Evolutionary conservation across 1,284 basidiomycete genomes (phyloP).

Genomic region (Moesziomyces sp.): DNA sequence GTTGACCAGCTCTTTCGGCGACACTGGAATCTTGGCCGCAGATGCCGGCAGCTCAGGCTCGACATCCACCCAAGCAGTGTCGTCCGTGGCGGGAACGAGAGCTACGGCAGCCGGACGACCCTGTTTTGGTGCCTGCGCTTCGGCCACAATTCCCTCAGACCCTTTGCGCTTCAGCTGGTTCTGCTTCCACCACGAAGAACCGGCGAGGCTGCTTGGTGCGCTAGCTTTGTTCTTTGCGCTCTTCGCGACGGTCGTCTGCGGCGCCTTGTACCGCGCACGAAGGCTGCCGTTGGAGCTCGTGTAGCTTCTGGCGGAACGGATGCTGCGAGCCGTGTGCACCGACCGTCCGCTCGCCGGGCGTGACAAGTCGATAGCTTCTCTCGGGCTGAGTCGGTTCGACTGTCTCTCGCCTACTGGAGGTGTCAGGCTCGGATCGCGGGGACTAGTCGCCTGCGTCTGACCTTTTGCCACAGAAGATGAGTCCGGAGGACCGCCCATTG

Average conservation of each 20-base stretch:
- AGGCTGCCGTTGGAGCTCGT: constrained; percentile 12
- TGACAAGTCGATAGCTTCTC: not conserved
- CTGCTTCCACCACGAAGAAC: constrained; percentile 16
- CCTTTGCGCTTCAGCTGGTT: constrained; percentile 22
- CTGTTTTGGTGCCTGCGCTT: constrained; percentile 11
- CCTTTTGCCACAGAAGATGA: no score
- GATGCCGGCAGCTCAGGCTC: not conserved
- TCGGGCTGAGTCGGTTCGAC: not conserved
- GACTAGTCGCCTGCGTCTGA: not conserved
- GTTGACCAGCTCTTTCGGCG: not conserved
- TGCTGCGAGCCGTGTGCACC: constrained; percentile 1
- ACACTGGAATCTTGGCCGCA: not conserved
- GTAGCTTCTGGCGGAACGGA: constrained; percentile 6
- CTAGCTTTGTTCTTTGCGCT: not conserved
- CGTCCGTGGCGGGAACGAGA: not conserved
- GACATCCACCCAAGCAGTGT: constrained; percentile 10
- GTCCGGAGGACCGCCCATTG: no score
- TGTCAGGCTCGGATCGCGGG: not conserved
- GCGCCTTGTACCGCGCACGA: constrained; percentile 5
- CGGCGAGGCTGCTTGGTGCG: not conserved
- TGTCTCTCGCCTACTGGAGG: not conserved
- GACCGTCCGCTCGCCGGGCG: constrained; percentile 4
- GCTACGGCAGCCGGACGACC: not conserved
- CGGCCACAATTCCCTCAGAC: constrained; percentile 9
- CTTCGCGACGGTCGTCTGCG: not conserved